Conservation (phyloP, 306 rosid species). For the Trichosanthes truncata region DNA sequence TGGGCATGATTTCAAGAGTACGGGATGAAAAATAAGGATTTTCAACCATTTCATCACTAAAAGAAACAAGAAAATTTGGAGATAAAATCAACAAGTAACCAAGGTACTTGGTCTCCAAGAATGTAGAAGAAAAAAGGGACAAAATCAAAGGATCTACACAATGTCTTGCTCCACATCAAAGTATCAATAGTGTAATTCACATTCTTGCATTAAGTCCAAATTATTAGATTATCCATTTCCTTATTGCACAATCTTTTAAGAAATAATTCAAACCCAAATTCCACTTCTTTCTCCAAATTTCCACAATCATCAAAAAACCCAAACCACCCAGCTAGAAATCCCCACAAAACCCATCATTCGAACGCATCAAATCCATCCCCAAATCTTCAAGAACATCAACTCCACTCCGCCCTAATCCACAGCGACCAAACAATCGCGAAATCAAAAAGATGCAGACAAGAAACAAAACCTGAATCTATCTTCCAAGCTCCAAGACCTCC, state of each 20-base stretch:
- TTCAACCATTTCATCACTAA: background rate
- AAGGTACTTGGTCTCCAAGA: background rate
- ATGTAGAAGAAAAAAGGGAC: background rate
- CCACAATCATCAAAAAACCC: background rate
- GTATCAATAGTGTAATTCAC: background rate
- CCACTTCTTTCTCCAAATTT: background rate
- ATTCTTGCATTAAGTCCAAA: background rate
- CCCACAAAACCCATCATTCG: background rate
- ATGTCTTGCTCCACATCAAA: background rate
- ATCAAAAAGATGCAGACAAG: conserved; percentile 1
- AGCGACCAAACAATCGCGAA: conserved; percentile 1
- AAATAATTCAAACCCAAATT: background rate
- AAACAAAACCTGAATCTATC: conserved; percentile 43
- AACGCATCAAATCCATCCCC: background rate
- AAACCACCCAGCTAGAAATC: background rate
- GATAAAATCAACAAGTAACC: background rate
- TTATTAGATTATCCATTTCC: background rate
- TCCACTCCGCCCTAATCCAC: conserved; percentile 7
- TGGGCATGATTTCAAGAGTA: background rate
- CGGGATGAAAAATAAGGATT: background rate
- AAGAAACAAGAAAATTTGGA: background rate
- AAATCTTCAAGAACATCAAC: conserved; percentile 8
- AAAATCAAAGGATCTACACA: background rate
- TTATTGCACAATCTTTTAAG: background rate
- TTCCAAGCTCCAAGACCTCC: conserved; percentile 27